Evolutionary conservation across 202 grass and related monocot genomes (phyloP).

Genomic region (Hordeum pubiflorum): DNA sequence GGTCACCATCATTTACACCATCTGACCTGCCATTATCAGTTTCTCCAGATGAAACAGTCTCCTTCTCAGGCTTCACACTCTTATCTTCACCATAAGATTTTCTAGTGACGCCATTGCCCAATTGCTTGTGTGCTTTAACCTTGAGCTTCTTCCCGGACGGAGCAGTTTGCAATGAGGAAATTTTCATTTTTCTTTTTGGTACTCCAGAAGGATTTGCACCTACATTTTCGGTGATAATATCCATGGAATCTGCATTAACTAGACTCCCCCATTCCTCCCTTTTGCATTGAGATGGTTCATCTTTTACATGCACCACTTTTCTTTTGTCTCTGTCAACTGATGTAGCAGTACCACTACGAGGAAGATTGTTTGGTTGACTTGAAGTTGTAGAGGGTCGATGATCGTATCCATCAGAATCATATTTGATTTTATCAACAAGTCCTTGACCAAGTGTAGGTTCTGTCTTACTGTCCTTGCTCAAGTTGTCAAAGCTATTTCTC

Average conservation of each 20-base stretch:
- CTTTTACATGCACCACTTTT: slow-evolving; percentile 33
- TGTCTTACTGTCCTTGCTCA: slow-evolving; percentile 21
- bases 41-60: slow-evolving; percentile 27
- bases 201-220: slow-evolving; percentile 28
- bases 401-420: slow-evolving; percentile 42
- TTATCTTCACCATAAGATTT: slow-evolving; percentile 29
- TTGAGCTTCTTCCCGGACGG: slow-evolving; percentile 42
- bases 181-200: slow-evolving; percentile 47
- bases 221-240: slow-evolving; percentile 16
- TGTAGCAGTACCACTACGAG: not conserved
- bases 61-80: slow-evolving; percentile 39
- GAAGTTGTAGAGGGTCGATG: slow-evolving; percentile 32
- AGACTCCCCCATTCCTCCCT: slow-evolving; percentile 41
- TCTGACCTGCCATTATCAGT: slow-evolving; percentile 35
- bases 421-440: slow-evolving; percentile 36
- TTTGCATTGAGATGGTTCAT: slow-evolving; percentile 38
- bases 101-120: slow-evolving; percentile 18
- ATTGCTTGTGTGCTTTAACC: slow-evolving; percentile 45
- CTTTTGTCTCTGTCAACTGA: slow-evolving; percentile 27
- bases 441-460: slow-evolving; percentile 38
- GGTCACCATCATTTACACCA: slow-evolving; percentile 32
- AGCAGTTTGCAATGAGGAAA: slow-evolving; percentile 32
- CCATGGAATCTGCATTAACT: slow-evolving; percentile 36
- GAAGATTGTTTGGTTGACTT: slow-evolving; percentile 16
- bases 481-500: slow-evolving; percentile 32